Conservation (phyloP, 2,329 filamentous ascomycete species). For the Tolypocladium guangdongense region DNA sequence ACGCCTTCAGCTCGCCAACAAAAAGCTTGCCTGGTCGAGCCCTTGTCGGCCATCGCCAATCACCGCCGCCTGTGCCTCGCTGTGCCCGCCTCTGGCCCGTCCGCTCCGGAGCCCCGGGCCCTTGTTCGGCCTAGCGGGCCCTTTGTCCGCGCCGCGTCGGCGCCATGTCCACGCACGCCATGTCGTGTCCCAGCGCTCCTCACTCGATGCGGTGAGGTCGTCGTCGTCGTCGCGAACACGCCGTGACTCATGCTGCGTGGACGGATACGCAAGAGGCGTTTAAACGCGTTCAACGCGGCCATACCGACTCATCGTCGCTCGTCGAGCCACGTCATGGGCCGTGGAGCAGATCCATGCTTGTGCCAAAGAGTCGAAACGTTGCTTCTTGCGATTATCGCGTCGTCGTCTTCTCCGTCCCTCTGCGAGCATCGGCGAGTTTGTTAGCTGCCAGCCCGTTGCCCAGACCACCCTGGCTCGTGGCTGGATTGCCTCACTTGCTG, state of each 20-base stretch:
- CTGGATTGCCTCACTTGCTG: neutral
- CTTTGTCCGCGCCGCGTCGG: constrained; percentile 3
- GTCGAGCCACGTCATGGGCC: neutral
- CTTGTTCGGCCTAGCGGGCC: constrained; percentile 3
- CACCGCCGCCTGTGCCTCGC: neutral
- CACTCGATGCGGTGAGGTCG: neutral
- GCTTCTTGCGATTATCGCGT: neutral
- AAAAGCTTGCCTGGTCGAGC: too few relatives aligned
- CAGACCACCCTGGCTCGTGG: neutral
- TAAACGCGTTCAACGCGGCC: neutral
- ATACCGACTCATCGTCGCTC: neutral
- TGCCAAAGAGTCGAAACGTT: neutral
- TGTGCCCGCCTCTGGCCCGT: neutral
- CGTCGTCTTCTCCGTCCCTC: neutral
- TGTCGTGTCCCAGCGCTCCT: neutral
- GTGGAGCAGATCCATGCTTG: neutral
- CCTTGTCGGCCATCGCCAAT: neutral
- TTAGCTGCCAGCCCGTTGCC: neutral
- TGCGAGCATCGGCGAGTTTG: neutral
- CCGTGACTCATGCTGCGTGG: neutral
- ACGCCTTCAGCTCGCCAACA: too few relatives aligned
- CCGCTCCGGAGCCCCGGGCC: neutral
- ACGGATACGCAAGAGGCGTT: neutral
- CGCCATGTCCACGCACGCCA: constrained; percentile 3
- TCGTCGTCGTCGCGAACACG: neutral